phyloP scores from a whole-genome alignment of 2,329 filamentous ascomycete species.

The Exophiala sp. region DNA sequence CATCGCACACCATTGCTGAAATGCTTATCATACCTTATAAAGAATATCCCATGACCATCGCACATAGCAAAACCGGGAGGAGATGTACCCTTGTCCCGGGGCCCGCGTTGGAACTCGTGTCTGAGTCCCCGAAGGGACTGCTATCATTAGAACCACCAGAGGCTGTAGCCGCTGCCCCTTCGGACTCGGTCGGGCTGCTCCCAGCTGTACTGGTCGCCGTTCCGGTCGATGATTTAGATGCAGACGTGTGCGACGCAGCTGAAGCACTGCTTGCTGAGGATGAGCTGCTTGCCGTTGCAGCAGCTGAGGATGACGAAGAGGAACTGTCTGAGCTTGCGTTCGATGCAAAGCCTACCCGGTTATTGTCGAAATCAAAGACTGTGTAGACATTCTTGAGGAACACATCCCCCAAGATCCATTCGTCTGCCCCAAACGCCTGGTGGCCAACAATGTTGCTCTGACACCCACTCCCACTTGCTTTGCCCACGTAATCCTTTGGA shows the following conservation, averaged over 20 bases:
- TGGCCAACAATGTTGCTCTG: slow-evolving; percentile 69
- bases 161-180: slow-evolving; percentile 4
- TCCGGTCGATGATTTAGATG: slow-evolving; percentile 6
- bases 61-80: slow-evolving; percentile 5
- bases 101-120: slow-evolving; percentile 3
- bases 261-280: not conserved
- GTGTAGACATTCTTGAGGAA: slow-evolving; percentile 88
- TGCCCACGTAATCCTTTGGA: slow-evolving; percentile 63
- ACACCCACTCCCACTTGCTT: slow-evolving; percentile 37
- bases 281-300: too few species aligned
- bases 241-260: slow-evolving; percentile 5
- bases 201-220: slow-evolving; percentile 1
- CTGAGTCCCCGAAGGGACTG: slow-evolving; percentile 17
- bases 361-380: slow-evolving; percentile 69
- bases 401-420: slow-evolving; percentile 78
- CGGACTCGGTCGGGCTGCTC: slow-evolving; percentile 12
- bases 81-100: not conserved
- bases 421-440: slow-evolving; percentile 54
- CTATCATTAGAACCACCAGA: slow-evolving; percentile 12
- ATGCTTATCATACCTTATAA: slow-evolving; percentile 11
- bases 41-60: slow-evolving; percentile 12
- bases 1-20: not conserved
- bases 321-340: slow-evolving; percentile 41
- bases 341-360: slow-evolving; percentile 33
- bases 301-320: slow-evolving; percentile 31